Percentiles rank a stretch among this genome's conserved stretches.
phyloP scores from a whole-genome alignment of 2,329 filamentous ascomycete genomes.

The Furcasterigmium sp. region DNA sequence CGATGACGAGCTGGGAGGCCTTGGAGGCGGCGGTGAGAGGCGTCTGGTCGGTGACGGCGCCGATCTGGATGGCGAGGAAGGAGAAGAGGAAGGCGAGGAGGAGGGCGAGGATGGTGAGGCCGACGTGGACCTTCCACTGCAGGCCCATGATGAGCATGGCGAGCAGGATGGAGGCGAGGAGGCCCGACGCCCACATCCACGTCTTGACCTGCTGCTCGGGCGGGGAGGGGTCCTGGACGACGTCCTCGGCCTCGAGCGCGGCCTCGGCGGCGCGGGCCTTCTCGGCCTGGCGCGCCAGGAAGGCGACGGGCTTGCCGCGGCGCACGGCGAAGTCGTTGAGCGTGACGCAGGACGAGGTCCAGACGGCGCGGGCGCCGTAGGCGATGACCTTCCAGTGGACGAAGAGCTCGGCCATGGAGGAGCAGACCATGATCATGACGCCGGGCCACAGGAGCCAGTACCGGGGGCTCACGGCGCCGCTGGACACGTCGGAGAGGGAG shows the following conservation, averaged over 20 bases:
- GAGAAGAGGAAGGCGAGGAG: constrained; percentile 56
- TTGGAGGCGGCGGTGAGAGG: constrained; percentile 64
- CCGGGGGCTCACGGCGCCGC: constrained; percentile 26
- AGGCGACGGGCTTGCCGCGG: constrained; percentile 22
- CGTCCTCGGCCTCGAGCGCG: constrained; percentile 23
- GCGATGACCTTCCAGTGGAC: constrained; percentile 31
- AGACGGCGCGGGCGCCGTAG: constrained; percentile 26
- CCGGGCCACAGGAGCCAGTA: constrained; percentile 40
- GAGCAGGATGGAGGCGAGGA: constrained; percentile 42
- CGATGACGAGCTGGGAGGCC: constrained; percentile 59
- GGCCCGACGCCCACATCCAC: constrained; percentile 46
- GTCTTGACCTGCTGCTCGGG: constrained; percentile 42
- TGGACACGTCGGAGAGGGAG: constrained; percentile 20
- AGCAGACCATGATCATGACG: constrained; percentile 37
- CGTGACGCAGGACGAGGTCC: constrained; percentile 21
- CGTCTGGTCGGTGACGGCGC: constrained; percentile 55
- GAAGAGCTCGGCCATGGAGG: constrained; percentile 33
- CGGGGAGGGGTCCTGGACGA: constrained; percentile 33
- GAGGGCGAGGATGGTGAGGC: constrained; percentile 50
- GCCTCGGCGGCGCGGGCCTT: no score
- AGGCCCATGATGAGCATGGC: constrained; percentile 45
- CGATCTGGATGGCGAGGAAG: constrained; percentile 56
- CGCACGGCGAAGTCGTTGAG: constrained; percentile 24
- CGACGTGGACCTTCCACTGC: constrained; percentile 51
- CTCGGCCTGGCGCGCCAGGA: constrained; percentile 29